phyloP scores from a whole-genome alignment of 139 green algal species.

The Auxenochlorella protothecoides region DNA sequence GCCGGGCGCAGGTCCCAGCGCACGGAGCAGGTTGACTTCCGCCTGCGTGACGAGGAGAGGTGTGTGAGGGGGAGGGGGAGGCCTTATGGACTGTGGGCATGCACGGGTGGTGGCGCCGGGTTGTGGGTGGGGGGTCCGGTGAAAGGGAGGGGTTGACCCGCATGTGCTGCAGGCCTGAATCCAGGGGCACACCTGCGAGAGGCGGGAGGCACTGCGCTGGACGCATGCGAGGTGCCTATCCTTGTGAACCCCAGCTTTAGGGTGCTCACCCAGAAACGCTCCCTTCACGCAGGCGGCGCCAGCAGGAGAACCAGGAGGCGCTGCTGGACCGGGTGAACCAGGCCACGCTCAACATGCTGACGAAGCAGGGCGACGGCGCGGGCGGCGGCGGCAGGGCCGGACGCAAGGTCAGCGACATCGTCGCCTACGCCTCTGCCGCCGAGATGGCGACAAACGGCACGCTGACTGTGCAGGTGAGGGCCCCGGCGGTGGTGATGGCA shows the following conservation, averaged over 20 bases:
- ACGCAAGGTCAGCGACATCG: conserved; percentile 46
- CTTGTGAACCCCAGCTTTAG: neutral
- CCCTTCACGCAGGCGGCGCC: conserved; percentile 37
- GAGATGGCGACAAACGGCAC: conserved; percentile 58
- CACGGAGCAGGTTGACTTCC: conserved; percentile 66
- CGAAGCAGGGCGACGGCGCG: conserved; percentile 3
- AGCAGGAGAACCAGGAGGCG: conserved; percentile 67
- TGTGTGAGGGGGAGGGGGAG: neutral
- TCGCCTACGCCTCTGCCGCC: conserved; percentile 57
- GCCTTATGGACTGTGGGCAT: too few species aligned
- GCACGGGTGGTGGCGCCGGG: too few species aligned
- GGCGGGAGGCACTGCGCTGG: too few species aligned
- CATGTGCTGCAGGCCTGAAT: too few species aligned
- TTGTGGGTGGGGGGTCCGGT: too few species aligned
- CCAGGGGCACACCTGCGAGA: too few species aligned
- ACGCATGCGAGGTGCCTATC: neutral
- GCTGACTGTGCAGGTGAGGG: conserved; percentile 55
- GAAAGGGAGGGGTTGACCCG: too few species aligned
- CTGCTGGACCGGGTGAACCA: conserved; percentile 73
- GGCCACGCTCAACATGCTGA: conserved; percentile 52
- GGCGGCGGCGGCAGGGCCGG: conserved; percentile 2
- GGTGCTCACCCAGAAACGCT: too few species aligned
- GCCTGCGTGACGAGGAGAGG: conserved; percentile 54
- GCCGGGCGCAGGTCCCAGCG: conserved; percentile 37
- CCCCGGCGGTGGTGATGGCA: too few species aligned